Evolutionary conservation across 139 green algal species (phyloP), one percentile per base, ranked within the genome.

Genomic region (Coelastrella sp.): DNA sequence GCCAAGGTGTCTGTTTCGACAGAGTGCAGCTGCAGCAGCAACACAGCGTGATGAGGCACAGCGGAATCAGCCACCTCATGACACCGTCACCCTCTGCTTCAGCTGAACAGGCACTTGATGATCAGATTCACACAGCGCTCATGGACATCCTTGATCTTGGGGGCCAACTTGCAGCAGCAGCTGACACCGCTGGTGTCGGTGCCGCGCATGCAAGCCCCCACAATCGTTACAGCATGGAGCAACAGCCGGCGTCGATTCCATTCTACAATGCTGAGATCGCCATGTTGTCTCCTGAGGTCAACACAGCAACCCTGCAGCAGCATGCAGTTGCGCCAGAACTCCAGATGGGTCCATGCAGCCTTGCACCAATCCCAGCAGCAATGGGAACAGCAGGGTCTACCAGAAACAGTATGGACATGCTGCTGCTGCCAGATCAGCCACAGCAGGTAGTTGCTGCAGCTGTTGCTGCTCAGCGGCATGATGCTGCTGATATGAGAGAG

Each of bases 1-100:
- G 35, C 35, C 35, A 49, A 49, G 35, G 35, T 49, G 35, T 49
- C 35, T 49, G 35, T 49, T 49, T 5, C 35, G 35, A 49, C 35
- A 49, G 35, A 49, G n/a, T 86, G 25, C 66, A 22, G 25, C 15
- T 78, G 82, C 82, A 65, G 82, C 61, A 63, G 82, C 61, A 61
- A 20, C 14, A 59, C 12, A 27, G 22, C 25, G 19, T 78, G 82
- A 8, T 11, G 7, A 59, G n/a, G 59, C 22, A 11, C 74, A 59
- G 24, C 6, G 24, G 15, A 12, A 15, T 81, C 22, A 25, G 25
- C 19, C 24, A 20, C 9, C 22, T 58, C 22, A 49, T 49, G 35
- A 22, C 14, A 20, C 7, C 14, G 15, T 81, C 27, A 17, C 25
- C 74, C 7, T n/a, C 25, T 20, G 1, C 10, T 19, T 20, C 24